Conservation (phyloP, 805 yeast genomes). For the Kregervanrija pseudodelftensis region DNA sequence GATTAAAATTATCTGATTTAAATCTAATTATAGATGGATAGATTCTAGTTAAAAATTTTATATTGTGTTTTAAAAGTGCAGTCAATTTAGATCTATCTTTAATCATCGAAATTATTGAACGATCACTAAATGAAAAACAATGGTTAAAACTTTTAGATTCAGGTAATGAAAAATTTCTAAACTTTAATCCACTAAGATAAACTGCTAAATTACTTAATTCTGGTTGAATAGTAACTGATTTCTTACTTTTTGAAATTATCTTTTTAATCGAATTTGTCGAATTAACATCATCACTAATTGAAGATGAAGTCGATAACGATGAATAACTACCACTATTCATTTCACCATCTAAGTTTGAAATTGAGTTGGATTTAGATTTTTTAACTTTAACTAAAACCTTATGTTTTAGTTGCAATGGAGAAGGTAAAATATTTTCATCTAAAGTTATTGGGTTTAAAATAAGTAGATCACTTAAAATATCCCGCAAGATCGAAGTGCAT, state of each 20-base stretch:
- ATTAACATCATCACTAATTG: constrained; percentile 10
- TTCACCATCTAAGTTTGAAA: constrained; percentile 1
- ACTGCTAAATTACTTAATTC: constrained; percentile 58
- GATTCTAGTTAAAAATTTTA: constrained; percentile 66
- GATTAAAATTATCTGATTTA: constrained; percentile 75
- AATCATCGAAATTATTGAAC: constrained; percentile 52
- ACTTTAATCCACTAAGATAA: constrained; percentile 69
- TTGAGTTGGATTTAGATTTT: constrained; percentile 28
- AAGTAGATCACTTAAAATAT: constrained; percentile 53
- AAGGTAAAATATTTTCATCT: constrained; percentile 40
- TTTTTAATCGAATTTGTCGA: constrained; percentile 13
- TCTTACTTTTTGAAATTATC: constrained; percentile 13
- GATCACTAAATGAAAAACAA: constrained; percentile 82
- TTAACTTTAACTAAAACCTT: constrained; percentile 75
- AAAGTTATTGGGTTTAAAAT: constrained; percentile 30
- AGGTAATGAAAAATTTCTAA: constrained; percentile 76
- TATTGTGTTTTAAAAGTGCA: constrained; percentile 70
- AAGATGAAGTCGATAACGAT: constrained; percentile 26
- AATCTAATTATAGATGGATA: constrained; percentile 80
- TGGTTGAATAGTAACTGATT: constrained; percentile 24
- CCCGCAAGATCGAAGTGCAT: constrained; percentile 45
- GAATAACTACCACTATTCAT: constrained; percentile 11
- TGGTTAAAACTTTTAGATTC: constrained; percentile 77
- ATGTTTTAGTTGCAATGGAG: constrained; percentile 68
- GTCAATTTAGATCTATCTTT: constrained; percentile 50